Conservation (phyloP, 768 basidiomycete genomes). For the Suillus weaverae region DNA sequence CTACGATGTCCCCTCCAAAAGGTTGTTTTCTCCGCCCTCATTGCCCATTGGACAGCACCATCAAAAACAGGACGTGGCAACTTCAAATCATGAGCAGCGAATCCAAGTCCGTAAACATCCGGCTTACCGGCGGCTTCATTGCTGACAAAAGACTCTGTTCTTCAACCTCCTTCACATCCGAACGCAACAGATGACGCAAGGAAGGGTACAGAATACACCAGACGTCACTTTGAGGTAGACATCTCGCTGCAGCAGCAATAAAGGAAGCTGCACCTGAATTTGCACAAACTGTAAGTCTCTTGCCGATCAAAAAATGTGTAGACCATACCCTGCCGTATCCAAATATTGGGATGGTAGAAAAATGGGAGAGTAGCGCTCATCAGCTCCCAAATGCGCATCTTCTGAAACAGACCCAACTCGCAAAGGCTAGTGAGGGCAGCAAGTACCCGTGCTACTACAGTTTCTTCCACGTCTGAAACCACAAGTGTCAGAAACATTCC, state of each 20-base stretch:
- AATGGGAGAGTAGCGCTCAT: constrained; percentile 88
- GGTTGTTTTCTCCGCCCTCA: constrained; percentile 72
- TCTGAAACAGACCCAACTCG: constrained; percentile 87
- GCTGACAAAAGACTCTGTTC: constrained; percentile 73
- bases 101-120: not conserved
- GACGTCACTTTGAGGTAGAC: constrained; percentile 82
- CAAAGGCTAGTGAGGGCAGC: constrained; percentile 84
- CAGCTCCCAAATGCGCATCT: constrained; percentile 96
- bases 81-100: constrained; percentile 26
- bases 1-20: constrained; percentile 73
- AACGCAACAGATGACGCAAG: constrained; percentile 80
- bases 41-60: constrained; percentile 85
- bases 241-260: constrained; percentile 80
- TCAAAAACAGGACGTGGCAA: constrained; percentile 76
- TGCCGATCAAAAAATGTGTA: not conserved
- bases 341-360: constrained; percentile 91
- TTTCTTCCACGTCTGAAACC: constrained; percentile 85
- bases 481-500: not conserved
- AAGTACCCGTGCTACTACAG: constrained; percentile 90
- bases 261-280: constrained; percentile 79
- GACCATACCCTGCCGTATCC: constrained; percentile 87
- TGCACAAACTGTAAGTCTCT: constrained; percentile 2
- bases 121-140: constrained; percentile 75
- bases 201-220: constrained; percentile 98
- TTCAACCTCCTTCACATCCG: constrained; percentile 74